Percentiles rank a stretch among this genome's conserved stretches.
Conservation (phyloP, 1,284 basidiomycete genomes). For the Ustanciosporium gigantosporum region DNA sequence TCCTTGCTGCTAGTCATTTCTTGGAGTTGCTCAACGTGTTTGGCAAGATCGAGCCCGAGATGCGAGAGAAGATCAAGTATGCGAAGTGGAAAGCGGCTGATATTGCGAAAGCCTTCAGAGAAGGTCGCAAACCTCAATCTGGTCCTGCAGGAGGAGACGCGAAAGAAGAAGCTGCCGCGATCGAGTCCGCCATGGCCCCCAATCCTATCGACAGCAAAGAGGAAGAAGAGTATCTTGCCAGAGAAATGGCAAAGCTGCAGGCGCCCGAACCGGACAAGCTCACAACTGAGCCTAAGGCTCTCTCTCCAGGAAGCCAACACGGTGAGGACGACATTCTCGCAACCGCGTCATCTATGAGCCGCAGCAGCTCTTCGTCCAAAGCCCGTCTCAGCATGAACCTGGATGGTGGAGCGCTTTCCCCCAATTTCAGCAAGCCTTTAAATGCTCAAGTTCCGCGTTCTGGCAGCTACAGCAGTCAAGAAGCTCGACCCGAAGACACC, state of each 20-base stretch:
- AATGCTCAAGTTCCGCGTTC: neutral
- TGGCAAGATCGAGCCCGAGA: conserved; percentile 63
- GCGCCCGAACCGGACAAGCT: conserved; percentile 5
- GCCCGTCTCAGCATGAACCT: conserved; percentile 6
- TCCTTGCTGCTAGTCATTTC: conserved; percentile 83
- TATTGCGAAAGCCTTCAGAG: conserved; percentile 83
- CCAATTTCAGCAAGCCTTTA: conserved; percentile 14
- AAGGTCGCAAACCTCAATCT: conserved; percentile 63
- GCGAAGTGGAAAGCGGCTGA: conserved; percentile 91
- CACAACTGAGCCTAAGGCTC: neutral
- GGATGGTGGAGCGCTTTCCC: conserved; percentile 4
- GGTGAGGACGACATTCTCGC: neutral
- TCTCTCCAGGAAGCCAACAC: neutral
- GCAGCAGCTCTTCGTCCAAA: neutral
- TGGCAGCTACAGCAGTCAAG: neutral
- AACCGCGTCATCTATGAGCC: neutral
- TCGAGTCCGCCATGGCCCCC: conserved; percentile 22
- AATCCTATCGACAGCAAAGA: conserved; percentile 19
- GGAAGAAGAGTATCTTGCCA: conserved; percentile 45
- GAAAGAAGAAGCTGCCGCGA: conserved; percentile 21
- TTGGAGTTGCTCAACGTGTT: conserved; percentile 80
- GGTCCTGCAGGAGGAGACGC: conserved; percentile 45
- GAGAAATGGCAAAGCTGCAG: conserved; percentile 51
- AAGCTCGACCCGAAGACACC: neutral
- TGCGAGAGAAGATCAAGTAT: conserved; percentile 78